A percentile compares a stretch with the other conserved stretches of the same genome.
Conservation (phyloP, 2,329 filamentous ascomycete species). For the Pseudogymnoascus sp. region DNA sequence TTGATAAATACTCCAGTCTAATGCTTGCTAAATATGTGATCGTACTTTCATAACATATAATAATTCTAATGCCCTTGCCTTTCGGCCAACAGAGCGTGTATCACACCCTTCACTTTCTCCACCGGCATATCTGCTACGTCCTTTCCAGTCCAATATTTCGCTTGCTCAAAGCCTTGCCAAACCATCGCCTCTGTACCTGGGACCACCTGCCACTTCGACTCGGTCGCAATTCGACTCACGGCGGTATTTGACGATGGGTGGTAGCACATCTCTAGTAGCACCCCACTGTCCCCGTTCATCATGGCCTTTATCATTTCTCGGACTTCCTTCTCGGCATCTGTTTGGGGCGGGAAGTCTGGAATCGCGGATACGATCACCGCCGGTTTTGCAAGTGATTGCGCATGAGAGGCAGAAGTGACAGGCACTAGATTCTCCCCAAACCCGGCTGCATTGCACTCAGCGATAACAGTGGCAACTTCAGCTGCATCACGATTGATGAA, state of each 20-base stretch:
- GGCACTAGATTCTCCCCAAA: conserved; percentile 55
- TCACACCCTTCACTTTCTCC: conserved; percentile 47
- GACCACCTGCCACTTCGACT: conserved; percentile 64
- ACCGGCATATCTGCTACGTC: conserved; percentile 52
- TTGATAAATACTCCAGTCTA: background rate
- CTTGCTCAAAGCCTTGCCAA: conserved; percentile 68
- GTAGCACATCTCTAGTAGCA: conserved; percentile 76
- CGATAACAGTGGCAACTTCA: conserved; percentile 61
- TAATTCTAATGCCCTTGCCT: conserved; percentile 4
- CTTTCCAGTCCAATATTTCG: conserved; percentile 58
- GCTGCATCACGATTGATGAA: conserved; percentile 65
- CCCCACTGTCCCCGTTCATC: conserved; percentile 48
- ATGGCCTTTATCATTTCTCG: conserved; percentile 36
- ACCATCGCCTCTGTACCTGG: conserved; percentile 71
- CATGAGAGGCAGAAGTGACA: conserved; percentile 55
- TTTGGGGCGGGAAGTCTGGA: conserved; percentile 66
- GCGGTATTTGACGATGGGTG: conserved; percentile 60
- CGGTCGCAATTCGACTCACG: conserved; percentile 54
- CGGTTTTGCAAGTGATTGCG: conserved; percentile 48
- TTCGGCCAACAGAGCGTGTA: conserved; percentile 25
- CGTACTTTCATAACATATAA: background rate
- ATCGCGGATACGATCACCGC: conserved; percentile 67
- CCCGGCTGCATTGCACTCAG: conserved; percentile 52
- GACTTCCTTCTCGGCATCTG: conserved; percentile 53
- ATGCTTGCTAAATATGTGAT: background rate